A percentile compares a stretch with the other conserved stretches of the same genome.
phyloP scores from a whole-genome alignment of 129 eudicot genomes.

The Lonicera japonica region DNA sequence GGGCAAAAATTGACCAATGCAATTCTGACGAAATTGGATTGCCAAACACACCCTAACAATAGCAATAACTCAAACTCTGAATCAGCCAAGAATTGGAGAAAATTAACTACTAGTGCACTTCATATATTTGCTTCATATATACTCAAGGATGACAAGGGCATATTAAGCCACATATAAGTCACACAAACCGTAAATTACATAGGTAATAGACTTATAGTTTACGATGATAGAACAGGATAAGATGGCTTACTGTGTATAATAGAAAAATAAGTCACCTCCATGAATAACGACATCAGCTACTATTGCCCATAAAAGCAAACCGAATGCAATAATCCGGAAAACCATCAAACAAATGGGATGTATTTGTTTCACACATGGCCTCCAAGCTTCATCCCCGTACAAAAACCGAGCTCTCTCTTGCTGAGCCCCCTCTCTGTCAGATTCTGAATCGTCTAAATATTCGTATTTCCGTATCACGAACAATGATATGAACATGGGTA shows the following conservation, averaged over 20 bases:
- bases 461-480: slow-evolving; percentile 59
- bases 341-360: slow-evolving; percentile 55
- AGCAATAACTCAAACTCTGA: not conserved
- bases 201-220: not conserved
- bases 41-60: too few species aligned
- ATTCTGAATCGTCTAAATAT: slow-evolving; percentile 24
- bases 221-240: not conserved
- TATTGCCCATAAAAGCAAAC: slow-evolving; percentile 42
- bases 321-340: slow-evolving; percentile 59
- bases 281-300: slow-evolving; percentile 45
- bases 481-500: slow-evolving; percentile 32
- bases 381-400: slow-evolving; percentile 69
- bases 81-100: too few species aligned
- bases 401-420: slow-evolving; percentile 32
- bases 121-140: too few species aligned
- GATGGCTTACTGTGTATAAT: slow-evolving; percentile 80
- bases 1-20: too few species aligned
- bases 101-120: too few species aligned
- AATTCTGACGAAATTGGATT: too few species aligned
- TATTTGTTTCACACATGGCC: slow-evolving; percentile 63
- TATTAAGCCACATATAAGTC: too few species aligned
- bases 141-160: too few species aligned
- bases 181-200: not conserved
- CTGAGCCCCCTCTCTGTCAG: slow-evolving; percentile 30
- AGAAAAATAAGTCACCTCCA: slow-evolving; percentile 51